Conservation (phyloP, 2,329 filamentous ascomycete species). For the Sarocladium oryzae region DNA sequence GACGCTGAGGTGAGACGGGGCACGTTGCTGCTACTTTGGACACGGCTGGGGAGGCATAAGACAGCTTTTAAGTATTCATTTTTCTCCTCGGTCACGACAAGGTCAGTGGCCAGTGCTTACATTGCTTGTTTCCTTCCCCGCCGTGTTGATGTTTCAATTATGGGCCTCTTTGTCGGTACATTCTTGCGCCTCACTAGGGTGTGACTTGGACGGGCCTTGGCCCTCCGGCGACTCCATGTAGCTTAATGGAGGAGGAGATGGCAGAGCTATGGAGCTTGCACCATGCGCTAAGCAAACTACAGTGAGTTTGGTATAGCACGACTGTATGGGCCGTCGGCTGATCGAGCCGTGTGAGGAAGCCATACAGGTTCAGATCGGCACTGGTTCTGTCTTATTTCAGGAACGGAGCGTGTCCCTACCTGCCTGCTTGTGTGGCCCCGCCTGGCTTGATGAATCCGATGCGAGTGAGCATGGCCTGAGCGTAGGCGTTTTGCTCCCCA, state of each 20-base stretch:
- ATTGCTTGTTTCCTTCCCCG: neutral
- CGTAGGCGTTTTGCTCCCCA: too few species aligned
- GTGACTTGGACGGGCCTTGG: neutral
- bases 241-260: neutral
- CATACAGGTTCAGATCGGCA: neutral
- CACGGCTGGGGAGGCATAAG: neutral
- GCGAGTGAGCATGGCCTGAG: too few species aligned
- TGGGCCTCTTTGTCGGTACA: neutral
- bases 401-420: neutral
- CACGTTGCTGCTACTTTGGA: neutral
- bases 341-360: neutral
- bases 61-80: neutral
- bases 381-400: conserved; percentile 1
- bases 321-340: neutral
- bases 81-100: neutral
- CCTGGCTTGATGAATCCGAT: too few species aligned
- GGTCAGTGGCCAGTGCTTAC: neutral
- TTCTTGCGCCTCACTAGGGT: neutral
- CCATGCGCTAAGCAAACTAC: neutral
- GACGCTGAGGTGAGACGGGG: neutral
- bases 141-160: neutral
- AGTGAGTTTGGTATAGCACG: neutral
- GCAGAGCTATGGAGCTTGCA: neutral
- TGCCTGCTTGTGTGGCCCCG: neutral
- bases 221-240: conserved; percentile 6